phyloP scores from a whole-genome alignment of 805 yeast species.

The Monosporozyma unispora region DNA sequence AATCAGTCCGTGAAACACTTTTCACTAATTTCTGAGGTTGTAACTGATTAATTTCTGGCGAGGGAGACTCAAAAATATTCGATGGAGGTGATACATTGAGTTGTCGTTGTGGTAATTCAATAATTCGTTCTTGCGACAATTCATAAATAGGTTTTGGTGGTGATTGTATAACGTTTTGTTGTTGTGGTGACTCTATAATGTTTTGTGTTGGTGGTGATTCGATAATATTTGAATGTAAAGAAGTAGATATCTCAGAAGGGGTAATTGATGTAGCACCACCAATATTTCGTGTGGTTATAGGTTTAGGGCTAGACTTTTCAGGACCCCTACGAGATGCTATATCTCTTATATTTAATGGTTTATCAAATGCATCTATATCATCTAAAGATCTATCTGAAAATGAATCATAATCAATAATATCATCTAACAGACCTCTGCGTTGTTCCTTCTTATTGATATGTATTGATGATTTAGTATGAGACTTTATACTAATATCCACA shows the following conservation, averaged over 20 bases:
- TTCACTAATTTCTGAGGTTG: neutral
- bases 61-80: neutral
- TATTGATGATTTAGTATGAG: neutral
- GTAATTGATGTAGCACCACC: neutral
- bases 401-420: conserved; percentile 11
- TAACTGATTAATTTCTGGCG: neutral
- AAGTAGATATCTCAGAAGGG: neutral
- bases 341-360: neutral
- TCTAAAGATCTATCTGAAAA: conserved; percentile 2
- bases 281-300: neutral
- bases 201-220: neutral
- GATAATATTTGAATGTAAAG: neutral
- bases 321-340: neutral
- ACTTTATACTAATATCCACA: neutral
- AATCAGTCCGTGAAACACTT: neutral
- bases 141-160: too few relatives aligned
- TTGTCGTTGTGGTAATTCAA: too few relatives aligned
- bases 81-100: too few relatives aligned
- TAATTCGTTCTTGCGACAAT: too few relatives aligned
- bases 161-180: neutral
- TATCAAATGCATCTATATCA: neutral
- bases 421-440: conserved; percentile 8
- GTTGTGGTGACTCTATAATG: neutral
- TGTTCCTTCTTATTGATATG: neutral
- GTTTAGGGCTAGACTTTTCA: neutral